Evolutionary conservation across 345 rosid genomes (phyloP), one percentile per base, ranked within the genome.

Genomic region (Camelina hispida): DNA sequence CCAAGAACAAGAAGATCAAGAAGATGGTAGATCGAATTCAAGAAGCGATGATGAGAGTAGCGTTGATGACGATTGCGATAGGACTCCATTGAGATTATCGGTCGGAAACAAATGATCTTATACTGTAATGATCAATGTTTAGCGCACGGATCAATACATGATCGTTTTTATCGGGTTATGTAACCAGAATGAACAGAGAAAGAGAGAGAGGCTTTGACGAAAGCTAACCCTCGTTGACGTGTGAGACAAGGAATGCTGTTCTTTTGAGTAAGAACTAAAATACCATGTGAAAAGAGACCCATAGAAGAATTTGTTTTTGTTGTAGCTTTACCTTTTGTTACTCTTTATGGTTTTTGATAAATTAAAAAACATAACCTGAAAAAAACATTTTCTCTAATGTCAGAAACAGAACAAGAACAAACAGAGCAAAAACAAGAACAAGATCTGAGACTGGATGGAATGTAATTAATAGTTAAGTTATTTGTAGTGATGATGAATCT

Each of bases 1-100:
- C 23, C 37, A 18, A 20, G 48, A 59, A 30, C 47, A 75, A 14
- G 43, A 43, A 20, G 32, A 54, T 6, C 6, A 46, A 23, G 75
- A 61, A 14, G 4, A 32, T 10, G 54, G 38, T 64, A 66, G 62
- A 38, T 51, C 44, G 40, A 59, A 66, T 71, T 66, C 68, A 59
- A 72, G 57, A 58, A 71, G 69, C 23, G 82, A 72, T 13, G 80
- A 34, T 34, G 63, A 76, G 47, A 58, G 40, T 34, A 44, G 75
- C 40, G 3, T 22, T 7, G 50, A 61, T 46, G 28, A 30, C 13
- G 76, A 77, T 4, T 71, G 81, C 17, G 81, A 78, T 66, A 71
- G 66, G 53, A 72, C 77, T 4, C 77, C 81, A 0, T 66, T 78
- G 68, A 66, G 72, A 72, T 59, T 59, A 78, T 72, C 69, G 1